These are phyloP conservation scores for Colletotrichum filicis DNA, from an alignment of 2,329 filamentous ascomycete genomes.

Conservation along the genomic window DNA sequence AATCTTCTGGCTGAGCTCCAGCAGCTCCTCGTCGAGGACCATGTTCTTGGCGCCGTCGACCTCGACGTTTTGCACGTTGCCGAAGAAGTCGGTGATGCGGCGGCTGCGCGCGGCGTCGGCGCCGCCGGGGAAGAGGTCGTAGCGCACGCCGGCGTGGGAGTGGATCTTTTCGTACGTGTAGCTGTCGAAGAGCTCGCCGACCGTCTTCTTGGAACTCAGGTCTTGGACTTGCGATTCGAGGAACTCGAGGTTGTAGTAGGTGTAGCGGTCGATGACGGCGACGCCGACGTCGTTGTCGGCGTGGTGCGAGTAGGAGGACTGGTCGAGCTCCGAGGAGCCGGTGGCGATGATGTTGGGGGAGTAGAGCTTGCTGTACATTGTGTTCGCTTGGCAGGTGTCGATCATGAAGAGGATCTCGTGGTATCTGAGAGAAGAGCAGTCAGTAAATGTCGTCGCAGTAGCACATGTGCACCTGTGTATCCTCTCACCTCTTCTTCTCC, in stretches of 20 bases:
- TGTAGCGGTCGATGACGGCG: slow-evolving; percentile 97
- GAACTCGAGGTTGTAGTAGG: slow-evolving; percentile 98
- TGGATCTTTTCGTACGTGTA: slow-evolving; percentile 97
- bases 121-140: slow-evolving; percentile 93
- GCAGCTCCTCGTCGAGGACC: slow-evolving; percentile 77
- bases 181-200: slow-evolving; percentile 95
- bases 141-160: slow-evolving; percentile 89
- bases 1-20: slow-evolving; percentile 78
- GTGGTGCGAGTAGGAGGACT: slow-evolving; percentile 97
- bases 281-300: slow-evolving; percentile 98
- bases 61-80: slow-evolving; percentile 97
- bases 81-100: slow-evolving; percentile 95
- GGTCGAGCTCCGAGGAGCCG: slow-evolving; percentile 93
- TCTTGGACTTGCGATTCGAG: slow-evolving; percentile 90
- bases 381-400: slow-evolving; percentile 99
- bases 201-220: slow-evolving; percentile 85
- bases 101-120: slow-evolving; percentile 81
- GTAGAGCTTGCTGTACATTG: slow-evolving; percentile 98
- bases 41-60: slow-evolving; percentile 73
- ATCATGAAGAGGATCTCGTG: slow-evolving; percentile 99
- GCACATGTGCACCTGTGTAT: not conserved
- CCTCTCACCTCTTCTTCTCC: slow-evolving; percentile 90
- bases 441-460: not conserved
- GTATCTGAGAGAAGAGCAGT: slow-evolving; percentile 65
- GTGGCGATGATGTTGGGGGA: slow-evolving; percentile 98